Percentiles rank a stretch among this genome's conserved stretches.
These are phyloP conservation scores for Scedosporium apiospermum DNA, from an alignment of 2,329 filamentous ascomycete species.

Conservation along the genomic window DNA sequence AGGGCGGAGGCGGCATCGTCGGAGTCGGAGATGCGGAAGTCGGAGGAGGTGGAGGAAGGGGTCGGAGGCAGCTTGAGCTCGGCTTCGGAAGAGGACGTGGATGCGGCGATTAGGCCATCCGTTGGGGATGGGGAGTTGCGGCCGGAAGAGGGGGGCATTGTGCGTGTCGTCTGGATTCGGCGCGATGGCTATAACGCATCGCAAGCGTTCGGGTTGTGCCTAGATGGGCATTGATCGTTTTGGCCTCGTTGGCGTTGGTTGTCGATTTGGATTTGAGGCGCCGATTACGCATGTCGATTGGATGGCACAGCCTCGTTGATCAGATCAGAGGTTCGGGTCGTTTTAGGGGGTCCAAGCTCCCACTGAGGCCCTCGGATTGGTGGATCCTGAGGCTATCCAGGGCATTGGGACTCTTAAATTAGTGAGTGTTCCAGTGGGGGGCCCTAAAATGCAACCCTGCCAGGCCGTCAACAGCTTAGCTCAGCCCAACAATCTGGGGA, in stretches of 20 bases:
- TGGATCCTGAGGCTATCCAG: neutral
- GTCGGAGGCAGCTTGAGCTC: neutral
- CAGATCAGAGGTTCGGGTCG: neutral
- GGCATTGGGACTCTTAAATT: too few relatives aligned
- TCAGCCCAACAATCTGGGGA: neutral
- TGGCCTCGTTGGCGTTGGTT: neutral
- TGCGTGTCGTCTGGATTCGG: neutral
- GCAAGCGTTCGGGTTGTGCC: neutral
- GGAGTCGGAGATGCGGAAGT: neutral
- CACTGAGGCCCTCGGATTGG: neutral
- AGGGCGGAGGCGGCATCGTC: neutral
- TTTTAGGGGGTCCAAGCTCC: too few relatives aligned
- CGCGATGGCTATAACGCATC: neutral
- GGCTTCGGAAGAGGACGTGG: neutral
- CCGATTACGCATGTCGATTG: neutral
- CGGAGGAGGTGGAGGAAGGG: neutral
- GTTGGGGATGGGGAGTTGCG: neutral
- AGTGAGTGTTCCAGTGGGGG: too few relatives aligned
- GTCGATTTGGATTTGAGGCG: neutral
- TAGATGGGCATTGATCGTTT: too few relatives aligned
- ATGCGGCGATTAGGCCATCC: neutral
- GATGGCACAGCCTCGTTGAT: neutral
- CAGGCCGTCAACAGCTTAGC: neutral
- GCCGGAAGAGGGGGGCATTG: neutral
- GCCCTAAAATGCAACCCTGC: too few relatives aligned